Percentiles rank a stretch among this genome's conserved stretches.
phyloP scores from a whole-genome alignment of 805 yeast genomes.

The Lachancea waltii region DNA sequence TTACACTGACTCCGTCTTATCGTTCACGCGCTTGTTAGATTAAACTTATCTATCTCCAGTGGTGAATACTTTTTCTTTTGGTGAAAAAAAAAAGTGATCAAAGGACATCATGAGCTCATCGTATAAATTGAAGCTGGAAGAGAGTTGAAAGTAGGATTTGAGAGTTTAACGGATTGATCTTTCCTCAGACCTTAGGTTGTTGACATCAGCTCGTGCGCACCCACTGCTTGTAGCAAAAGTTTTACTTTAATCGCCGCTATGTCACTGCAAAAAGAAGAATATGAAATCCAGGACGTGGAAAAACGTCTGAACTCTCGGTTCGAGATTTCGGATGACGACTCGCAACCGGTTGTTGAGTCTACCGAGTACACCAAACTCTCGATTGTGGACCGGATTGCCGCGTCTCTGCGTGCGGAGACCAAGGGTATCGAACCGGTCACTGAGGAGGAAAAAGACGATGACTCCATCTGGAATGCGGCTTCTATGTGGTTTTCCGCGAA shows the following conservation, averaged over 20 bases:
- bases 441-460: conserved; percentile 69
- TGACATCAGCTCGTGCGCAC: too few species aligned
- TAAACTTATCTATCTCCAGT: background rate
- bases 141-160: too few species aligned
- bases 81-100: background rate
- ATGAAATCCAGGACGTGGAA: conserved; percentile 12
- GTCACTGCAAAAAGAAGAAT: conserved; percentile 7
- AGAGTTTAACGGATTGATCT: too few species aligned
- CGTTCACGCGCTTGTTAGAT: background rate
- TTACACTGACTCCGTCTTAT: background rate
- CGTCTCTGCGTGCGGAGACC: conserved; percentile 41
- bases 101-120: too few species aligned
- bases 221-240: too few species aligned
- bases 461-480: conserved; percentile 61
- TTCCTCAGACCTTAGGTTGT: too few species aligned
- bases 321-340: conserved; percentile 9
- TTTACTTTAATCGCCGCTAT: too few species aligned
- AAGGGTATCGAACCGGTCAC: conserved; percentile 79
- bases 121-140: too few species aligned
- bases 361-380: conserved; percentile 16
- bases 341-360: conserved; percentile 11
- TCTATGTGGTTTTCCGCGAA: conserved; percentile 91
- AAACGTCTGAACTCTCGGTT: conserved; percentile 7
- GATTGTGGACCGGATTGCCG: conserved; percentile 22
- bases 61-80: background rate